Evolutionary conservation across 2,329 filamentous ascomycete species (phyloP), one percentile per base, ranked within the genome.

Genomic region (Bisporella sp.): DNA sequence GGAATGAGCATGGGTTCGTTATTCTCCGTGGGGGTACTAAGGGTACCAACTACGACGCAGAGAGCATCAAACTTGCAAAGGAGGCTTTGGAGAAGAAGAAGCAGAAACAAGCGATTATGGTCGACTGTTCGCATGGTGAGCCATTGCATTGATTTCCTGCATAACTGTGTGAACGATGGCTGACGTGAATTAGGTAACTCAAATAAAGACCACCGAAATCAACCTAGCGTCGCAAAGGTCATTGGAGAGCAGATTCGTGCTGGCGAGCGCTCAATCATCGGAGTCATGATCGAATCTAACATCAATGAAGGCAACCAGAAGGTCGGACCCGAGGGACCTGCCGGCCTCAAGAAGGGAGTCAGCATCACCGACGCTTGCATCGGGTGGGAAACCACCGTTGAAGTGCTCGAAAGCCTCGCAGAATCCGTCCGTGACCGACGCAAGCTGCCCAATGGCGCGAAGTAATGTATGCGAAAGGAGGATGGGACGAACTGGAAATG

Each of bases 251-350:
- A 99, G 74, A 77, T 99, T 57, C 83, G 86, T 47, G 84, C 86
- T 57, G 92, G 92, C 53, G 89, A 99, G 74, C 85, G 81, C 52
- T 85, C 82, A 57, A 95, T 99, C 62, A 81, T 97, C 58, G 93
- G 91, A 67, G 89, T 97, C 66, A 99, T 99, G 92, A 95, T 99
- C 62, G 92, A 99, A 76, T 96, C 89, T 65, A 92, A 97, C 73
- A 92, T 97, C 76, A 83, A 92, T 69, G 93, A 96, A 73, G 84
- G 82, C 58, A 89, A 84, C 76, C 86, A 90, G 66, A 96, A 96
- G 75, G 88, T 95, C 1, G 89, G 90, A 1, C 69, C 83, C 1
- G 89, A 95, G 69, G 92, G 91, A 6, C 86, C 87, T 6, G 68
- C 81, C 1, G 87, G 71, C 6, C 77, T 96, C 47, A 88, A 90